phyloP scores from a whole-genome alignment of 1,284 basidiomycete genomes.

The Ganoderma sinense region DNA sequence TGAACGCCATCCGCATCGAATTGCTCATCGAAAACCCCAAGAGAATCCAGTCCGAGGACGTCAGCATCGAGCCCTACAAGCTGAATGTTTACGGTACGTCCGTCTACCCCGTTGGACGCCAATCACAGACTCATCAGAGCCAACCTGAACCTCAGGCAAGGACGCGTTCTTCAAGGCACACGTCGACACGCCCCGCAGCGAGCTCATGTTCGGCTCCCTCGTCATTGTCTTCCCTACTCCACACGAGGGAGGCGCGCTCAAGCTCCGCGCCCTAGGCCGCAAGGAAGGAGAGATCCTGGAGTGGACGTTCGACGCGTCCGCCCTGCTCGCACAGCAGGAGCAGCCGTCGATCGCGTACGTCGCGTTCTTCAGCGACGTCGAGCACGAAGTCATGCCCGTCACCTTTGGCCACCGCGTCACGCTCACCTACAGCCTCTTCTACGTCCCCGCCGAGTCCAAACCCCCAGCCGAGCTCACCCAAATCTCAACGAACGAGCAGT shows the following conservation, averaged over 20 bases:
- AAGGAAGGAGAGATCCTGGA: conserved; percentile 6
- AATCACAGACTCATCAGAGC: too few relatives aligned
- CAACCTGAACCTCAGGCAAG: conserved; percentile 18
- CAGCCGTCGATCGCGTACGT: conserved; percentile 41
- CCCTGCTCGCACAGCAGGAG: conserved; percentile 22
- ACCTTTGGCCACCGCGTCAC: conserved; percentile 48
- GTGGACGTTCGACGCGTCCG: conserved; percentile 42
- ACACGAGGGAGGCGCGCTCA: conserved; percentile 49
- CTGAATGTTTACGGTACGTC: conserved; percentile 19
- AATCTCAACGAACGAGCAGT: conserved; percentile 2
- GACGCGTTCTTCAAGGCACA: conserved; percentile 39
- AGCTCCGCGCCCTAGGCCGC: conserved; percentile 42
- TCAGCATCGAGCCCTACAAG: conserved; percentile 39
- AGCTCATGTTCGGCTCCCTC: conserved; percentile 49
- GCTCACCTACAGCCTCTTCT: conserved; percentile 50
- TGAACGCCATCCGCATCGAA: conserved; percentile 32
- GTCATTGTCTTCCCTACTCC: conserved; percentile 49
- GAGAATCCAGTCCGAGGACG: conserved; percentile 3
- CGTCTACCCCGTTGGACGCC: background rate
- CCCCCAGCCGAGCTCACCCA: background rate
- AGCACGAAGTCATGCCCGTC: conserved; percentile 53
- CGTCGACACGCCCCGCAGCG: conserved; percentile 34
- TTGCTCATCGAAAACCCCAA: conserved; percentile 32
- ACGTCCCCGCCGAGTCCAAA: conserved; percentile 15
- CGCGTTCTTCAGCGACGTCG: conserved; percentile 53